Percentiles rank a stretch among this genome's conserved stretches.
phyloP scores from a whole-genome alignment of 768 basidiomycete species.

The Pleurotus djamor region DNA sequence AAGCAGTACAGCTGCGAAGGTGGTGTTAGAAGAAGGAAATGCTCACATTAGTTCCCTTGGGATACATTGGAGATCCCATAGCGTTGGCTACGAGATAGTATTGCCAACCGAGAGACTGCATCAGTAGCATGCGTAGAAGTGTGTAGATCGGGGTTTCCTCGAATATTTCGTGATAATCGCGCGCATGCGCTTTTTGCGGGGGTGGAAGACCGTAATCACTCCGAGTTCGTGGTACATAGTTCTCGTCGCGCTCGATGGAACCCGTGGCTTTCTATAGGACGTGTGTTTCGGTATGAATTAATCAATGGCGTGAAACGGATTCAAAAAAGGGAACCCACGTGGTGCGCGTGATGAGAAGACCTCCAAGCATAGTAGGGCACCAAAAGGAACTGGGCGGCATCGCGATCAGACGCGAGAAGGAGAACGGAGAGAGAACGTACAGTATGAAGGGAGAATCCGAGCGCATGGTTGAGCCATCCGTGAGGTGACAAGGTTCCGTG shows the following conservation, averaged over 20 bases:
- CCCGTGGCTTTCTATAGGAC: conserved; percentile 53
- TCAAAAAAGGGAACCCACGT: conserved; percentile 15
- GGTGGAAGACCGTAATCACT: conserved; percentile 43
- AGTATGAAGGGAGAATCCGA: conserved; percentile 49
- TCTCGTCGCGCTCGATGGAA: conserved; percentile 80
- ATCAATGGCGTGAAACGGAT: not conserved
- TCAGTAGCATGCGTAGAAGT: conserved; percentile 44
- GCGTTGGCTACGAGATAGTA: conserved; percentile 48
- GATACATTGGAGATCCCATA: conserved; percentile 46
- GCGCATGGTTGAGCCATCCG: conserved; percentile 41
- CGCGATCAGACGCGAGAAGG: conserved; percentile 10
- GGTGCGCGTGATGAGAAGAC: conserved; percentile 43
- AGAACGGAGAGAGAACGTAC: conserved; percentile 20
- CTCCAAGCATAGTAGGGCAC: conserved; percentile 73
- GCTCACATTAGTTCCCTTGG: conserved; percentile 21
- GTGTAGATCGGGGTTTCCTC: conserved; percentile 56
- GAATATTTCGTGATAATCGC: conserved; percentile 51
- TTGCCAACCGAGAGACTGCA: conserved; percentile 54
- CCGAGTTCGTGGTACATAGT: conserved; percentile 61
- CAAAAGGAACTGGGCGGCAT: conserved; percentile 38
- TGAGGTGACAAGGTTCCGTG: conserved; percentile 51
- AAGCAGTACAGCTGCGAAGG: not conserved
- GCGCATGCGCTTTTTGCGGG: conserved; percentile 27
- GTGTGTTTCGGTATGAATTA: not conserved
- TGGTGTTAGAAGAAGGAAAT: not conserved